Evolutionary conservation across 2,329 filamentous ascomycete genomes (phyloP).

Genomic region (Hypomyces perniciosus): DNA sequence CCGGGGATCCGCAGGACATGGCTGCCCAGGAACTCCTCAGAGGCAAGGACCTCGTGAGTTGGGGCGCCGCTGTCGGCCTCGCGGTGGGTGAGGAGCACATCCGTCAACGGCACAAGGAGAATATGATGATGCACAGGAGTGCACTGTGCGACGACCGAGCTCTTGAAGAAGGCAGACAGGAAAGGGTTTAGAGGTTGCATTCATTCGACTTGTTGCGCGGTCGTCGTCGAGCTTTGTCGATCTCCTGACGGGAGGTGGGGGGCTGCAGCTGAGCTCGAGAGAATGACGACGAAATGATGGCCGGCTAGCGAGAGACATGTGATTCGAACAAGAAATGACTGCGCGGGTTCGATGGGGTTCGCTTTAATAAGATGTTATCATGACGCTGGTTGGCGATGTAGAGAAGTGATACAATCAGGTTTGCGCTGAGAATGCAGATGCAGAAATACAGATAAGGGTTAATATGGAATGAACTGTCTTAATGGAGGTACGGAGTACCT

Average conservation of each 20-base stretch:
- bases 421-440: background rate
- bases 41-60: slow-evolving; percentile 74
- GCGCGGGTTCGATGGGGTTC: background rate
- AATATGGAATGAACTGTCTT: too few species aligned
- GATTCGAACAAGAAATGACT: background rate
- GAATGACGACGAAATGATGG: slow-evolving; percentile 7
- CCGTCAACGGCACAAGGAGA: slow-evolving; percentile 87
- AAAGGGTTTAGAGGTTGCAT: slow-evolving; percentile 99
- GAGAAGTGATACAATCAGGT: too few species aligned
- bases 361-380: background rate
- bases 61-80: slow-evolving; percentile 77
- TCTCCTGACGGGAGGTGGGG: slow-evolving; percentile 18
- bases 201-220: slow-evolving; percentile 32
- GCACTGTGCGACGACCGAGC: slow-evolving; percentile 86
- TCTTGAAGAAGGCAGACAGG: slow-evolving; percentile 97
- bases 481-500: too few species aligned
- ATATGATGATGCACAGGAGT: slow-evolving; percentile 86
- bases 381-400: too few species aligned
- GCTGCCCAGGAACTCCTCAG: slow-evolving; percentile 92
- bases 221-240: slow-evolving; percentile 22
- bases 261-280: background rate
- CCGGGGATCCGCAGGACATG: slow-evolving; percentile 85
- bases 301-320: slow-evolving; percentile 14
- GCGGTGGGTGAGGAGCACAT: slow-evolving; percentile 80
- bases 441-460: background rate